Evolutionary conservation across 257 asterid species (phyloP).

Genomic region (Scutellaria barbata): DNA sequence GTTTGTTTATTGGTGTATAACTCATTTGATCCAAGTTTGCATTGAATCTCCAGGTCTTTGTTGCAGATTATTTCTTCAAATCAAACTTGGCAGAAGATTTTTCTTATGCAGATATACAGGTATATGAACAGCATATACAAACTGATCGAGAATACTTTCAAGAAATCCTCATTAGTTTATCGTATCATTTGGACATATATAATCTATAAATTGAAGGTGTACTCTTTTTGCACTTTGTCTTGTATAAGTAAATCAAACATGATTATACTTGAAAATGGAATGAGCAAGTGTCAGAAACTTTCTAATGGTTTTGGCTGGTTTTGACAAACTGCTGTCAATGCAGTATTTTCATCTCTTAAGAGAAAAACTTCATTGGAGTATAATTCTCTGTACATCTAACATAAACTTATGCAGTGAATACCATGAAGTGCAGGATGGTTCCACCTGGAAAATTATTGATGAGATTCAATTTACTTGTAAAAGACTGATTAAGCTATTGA

Average conservation of each 20-base stretch:
- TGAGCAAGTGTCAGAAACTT: conserved; percentile 18
- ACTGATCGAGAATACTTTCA: conserved; percentile 19
- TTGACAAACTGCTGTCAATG: conserved; percentile 4
- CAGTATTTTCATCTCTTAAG: conserved; percentile 10
- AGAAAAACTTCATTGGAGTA: background rate
- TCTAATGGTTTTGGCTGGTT: conserved; percentile 5
- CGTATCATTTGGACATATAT: conserved; percentile 27
- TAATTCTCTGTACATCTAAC: background rate
- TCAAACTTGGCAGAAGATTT: conserved; percentile 75
- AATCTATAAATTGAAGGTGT: conserved; percentile 12
- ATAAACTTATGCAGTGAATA: background rate
- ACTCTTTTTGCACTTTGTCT: background rate
- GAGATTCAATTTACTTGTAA: background rate
- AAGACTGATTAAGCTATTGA: background rate
- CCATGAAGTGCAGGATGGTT: background rate
- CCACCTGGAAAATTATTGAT: background rate
- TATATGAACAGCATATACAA: conserved; percentile 31
- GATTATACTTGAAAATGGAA: conserved; percentile 21
- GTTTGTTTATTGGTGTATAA: background rate
- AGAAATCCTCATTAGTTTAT: conserved; percentile 3
- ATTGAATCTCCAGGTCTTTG: conserved; percentile 69
- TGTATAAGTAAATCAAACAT: conserved; percentile 1
- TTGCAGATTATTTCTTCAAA: conserved; percentile 90
- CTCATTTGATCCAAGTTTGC: conserved; percentile 32
- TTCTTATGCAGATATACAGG: conserved; percentile 89